A percentile compares a stretch with the other conserved stretches of the same genome.
Conservation (phyloP, 2,329 filamentous ascomycete genomes). For the Fusarium lateritium region DNA sequence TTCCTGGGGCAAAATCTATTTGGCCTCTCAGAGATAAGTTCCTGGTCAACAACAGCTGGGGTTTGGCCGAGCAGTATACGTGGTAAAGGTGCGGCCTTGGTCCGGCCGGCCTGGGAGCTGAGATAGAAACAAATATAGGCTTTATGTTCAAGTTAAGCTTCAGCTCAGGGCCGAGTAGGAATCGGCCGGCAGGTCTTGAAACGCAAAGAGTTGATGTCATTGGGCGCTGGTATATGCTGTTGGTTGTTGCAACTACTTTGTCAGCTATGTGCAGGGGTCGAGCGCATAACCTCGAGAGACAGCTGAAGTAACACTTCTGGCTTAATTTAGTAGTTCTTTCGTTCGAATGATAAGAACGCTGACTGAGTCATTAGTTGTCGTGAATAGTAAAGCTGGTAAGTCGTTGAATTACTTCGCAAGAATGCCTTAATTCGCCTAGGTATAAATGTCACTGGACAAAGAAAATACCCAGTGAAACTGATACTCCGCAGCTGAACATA, state of each 20-base stretch:
- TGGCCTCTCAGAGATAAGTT: neutral
- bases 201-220: neutral
- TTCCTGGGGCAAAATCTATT: neutral
- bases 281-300: neutral
- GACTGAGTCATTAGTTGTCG: neutral
- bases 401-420: neutral
- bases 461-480: neutral
- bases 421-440: neutral
- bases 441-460: neutral
- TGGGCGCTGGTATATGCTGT: slow-evolving; percentile 56
- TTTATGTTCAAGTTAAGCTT: neutral
- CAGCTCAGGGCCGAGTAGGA: neutral
- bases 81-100: neutral
- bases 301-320: neutral
- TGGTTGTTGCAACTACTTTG: slow-evolving; percentile 39
- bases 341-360: neutral
- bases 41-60: neutral
- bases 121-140: slow-evolving; percentile 12
- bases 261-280: slow-evolving; percentile 32
- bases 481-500: neutral
- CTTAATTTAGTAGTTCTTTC: neutral
- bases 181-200: slow-evolving; percentile 24
- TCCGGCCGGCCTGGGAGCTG: neutral
- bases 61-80: neutral
- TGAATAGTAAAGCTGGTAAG: neutral